Conservation (phyloP, 2,329 filamentous ascomycete genomes). For the Akanthomyces lecanii region DNA sequence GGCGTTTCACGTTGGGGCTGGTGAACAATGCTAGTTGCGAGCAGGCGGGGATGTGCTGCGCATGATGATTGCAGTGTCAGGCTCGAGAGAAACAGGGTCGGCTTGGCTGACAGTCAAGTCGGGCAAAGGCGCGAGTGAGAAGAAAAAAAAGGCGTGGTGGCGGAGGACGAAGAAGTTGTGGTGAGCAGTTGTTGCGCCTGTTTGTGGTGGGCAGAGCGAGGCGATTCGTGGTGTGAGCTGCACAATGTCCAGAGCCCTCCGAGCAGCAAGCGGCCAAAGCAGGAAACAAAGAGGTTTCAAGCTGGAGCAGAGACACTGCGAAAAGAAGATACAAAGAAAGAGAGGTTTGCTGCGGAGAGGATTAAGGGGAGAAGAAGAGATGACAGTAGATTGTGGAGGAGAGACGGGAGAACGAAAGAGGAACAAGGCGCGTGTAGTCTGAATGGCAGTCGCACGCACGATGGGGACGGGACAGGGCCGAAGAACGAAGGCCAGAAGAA, state of each 20-base stretch:
- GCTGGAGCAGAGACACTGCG: not conserved
- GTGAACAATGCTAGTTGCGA: slow-evolving; percentile 26
- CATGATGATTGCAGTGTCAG: slow-evolving; percentile 22
- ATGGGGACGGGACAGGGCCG: slow-evolving; percentile 10
- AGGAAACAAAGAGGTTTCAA: not conserved
- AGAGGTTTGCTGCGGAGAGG: not conserved
- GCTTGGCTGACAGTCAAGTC: slow-evolving; percentile 13
- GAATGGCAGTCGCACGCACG: not conserved
- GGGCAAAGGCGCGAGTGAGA: not conserved
- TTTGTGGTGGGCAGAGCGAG: not conserved
- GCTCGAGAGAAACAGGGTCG: slow-evolving; percentile 10
- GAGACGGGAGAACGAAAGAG: not conserved
- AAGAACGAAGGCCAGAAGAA: not conserved
- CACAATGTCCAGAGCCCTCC: slow-evolving; percentile 1
- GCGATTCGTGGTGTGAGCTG: slow-evolving; percentile 7
- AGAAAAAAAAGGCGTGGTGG: not conserved
- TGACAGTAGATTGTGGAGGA: not conserved
- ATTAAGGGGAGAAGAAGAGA: not conserved
- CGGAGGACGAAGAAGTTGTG: not conserved
- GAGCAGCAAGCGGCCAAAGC: not conserved
- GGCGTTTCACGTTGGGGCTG: slow-evolving; percentile 25
- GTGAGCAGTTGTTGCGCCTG: not conserved
- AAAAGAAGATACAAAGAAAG: not conserved
- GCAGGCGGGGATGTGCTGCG: slow-evolving; percentile 20
- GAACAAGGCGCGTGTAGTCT: slow-evolving; percentile 1